Evolutionary conservation across 768 basidiomycete species (phyloP).

Genomic region (Tricholomella constricta): DNA sequence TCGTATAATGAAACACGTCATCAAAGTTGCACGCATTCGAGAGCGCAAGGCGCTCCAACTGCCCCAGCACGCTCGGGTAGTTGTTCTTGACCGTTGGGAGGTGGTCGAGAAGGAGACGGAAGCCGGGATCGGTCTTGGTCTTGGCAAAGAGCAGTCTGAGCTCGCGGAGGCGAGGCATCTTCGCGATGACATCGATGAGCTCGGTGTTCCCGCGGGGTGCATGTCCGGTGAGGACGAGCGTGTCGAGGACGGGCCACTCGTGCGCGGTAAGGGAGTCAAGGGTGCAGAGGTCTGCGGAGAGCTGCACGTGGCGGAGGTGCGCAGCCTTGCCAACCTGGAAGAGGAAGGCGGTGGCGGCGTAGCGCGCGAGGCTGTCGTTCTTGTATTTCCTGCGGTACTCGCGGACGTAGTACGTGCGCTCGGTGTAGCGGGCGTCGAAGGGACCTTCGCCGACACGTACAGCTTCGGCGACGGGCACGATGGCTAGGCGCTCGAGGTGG

Average conservation of each 20-base stretch:
- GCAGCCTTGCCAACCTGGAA: conserved; percentile 34
- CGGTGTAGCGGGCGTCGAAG: conserved; percentile 36
- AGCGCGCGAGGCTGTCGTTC: conserved; percentile 33
- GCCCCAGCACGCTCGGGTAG: conserved; percentile 25
- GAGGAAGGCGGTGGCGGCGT: conserved; percentile 30
- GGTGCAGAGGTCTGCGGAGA: conserved; percentile 38
- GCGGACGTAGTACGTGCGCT: conserved; percentile 36
- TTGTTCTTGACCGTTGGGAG: conserved; percentile 21
- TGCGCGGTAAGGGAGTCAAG: conserved; percentile 31
- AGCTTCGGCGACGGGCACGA: conserved; percentile 42
- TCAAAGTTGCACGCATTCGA: conserved; percentile 39
- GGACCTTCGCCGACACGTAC: conserved; percentile 44
- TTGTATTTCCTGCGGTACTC: conserved; percentile 41
- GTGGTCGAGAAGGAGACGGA: conserved; percentile 26
- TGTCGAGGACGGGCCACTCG: conserved; percentile 38
- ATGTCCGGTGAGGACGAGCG: conserved; percentile 41
- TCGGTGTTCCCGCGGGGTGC: conserved; percentile 31
- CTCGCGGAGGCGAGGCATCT: conserved; percentile 37
- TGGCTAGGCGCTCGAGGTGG: conserved; percentile 34
- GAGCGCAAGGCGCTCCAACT: conserved; percentile 36
- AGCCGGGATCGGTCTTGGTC: conserved; percentile 25
- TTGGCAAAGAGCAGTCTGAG: conserved; percentile 37
- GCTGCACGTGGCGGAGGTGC: conserved; percentile 35
- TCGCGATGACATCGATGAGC: conserved; percentile 33
- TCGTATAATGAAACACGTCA: conserved; percentile 31